phyloP scores from a whole-genome alignment of 805 yeast genomes.

The Kodamaea jinghongensis region DNA sequence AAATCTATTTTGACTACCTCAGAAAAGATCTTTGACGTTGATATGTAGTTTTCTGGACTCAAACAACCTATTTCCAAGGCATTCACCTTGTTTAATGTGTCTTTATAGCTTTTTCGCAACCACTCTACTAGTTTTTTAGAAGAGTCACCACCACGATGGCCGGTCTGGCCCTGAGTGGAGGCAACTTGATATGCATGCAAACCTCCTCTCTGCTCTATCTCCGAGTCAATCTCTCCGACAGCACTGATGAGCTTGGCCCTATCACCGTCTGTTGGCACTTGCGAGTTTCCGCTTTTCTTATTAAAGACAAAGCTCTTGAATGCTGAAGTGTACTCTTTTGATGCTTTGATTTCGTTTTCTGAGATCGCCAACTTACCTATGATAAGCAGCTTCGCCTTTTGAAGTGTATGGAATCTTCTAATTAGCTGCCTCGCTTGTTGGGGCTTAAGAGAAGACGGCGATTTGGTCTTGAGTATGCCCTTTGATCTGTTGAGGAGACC shows the following conservation, averaged over 20 bases:
- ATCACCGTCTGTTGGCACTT: slow-evolving; percentile 3
- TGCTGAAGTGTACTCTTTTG: slow-evolving; percentile 1
- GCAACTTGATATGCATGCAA: slow-evolving; percentile 79
- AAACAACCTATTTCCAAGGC: slow-evolving; percentile 87
- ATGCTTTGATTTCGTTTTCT: slow-evolving; percentile 4
- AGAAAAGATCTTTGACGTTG: slow-evolving; percentile 53
- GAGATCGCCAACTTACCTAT: slow-evolving; percentile 26
- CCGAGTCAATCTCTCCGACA: slow-evolving; percentile 58
- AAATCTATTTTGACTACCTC: slow-evolving; percentile 68
- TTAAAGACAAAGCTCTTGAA: slow-evolving; percentile 1
- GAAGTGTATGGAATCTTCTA: slow-evolving; percentile 69
- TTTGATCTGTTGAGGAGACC: slow-evolving; percentile 4
- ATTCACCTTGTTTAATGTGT: slow-evolving; percentile 8
- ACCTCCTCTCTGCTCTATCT: slow-evolving; percentile 69
- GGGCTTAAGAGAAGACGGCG: slow-evolving; percentile 50
- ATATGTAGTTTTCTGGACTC: slow-evolving; percentile 63
- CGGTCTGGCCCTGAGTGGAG: slow-evolving; percentile 78
- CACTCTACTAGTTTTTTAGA: slow-evolving; percentile 77
- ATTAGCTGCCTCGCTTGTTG: slow-evolving; percentile 71
- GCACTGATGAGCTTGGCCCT: slow-evolving; percentile 1
- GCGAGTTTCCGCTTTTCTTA: slow-evolving; percentile 6
- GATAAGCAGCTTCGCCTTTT: slow-evolving; percentile 51
- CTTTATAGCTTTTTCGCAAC: slow-evolving; percentile 41
- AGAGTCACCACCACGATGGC: slow-evolving; percentile 85
- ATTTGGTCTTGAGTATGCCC: slow-evolving; percentile 1